phyloP scores from a whole-genome alignment of 139 green algal species.

The Pleodorina starrii region DNA sequence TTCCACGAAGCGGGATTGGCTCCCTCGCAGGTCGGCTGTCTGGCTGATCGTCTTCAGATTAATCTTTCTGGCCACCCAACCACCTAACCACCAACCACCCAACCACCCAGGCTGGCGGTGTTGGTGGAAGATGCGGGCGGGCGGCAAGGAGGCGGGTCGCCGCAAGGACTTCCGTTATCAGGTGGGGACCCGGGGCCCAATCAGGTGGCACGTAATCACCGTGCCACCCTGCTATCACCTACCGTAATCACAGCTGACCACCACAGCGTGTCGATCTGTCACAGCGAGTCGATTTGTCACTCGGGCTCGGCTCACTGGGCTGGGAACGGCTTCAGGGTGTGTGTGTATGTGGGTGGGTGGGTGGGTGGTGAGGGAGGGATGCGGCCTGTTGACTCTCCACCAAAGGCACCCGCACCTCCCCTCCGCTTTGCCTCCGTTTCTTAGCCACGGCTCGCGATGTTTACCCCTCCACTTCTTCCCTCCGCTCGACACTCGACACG shows the following conservation, averaged over 20 bases:
- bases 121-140: constrained; percentile 46
- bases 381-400: background rate
- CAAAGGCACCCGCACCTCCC: too few relatives aligned
- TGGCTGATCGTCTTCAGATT: too few relatives aligned
- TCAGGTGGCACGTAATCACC: background rate
- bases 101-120: constrained; percentile 41
- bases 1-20: too few relatives aligned
- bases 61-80: too few relatives aligned
- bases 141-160: constrained; percentile 37
- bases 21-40: too few relatives aligned
- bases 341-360: too few relatives aligned
- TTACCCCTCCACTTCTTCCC: background rate
- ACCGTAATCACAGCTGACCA: background rate
- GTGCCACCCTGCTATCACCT: background rate
- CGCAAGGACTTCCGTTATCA: constrained; percentile 47
- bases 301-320: background rate
- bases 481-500: background rate
- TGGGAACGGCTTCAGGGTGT: too few relatives aligned
- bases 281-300: background rate
- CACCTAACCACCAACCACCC: too few relatives aligned
- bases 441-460: background rate
- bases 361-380: background rate
- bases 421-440: background rate
- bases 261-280: background rate
- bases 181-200: background rate